A percentile compares a stretch with the other conserved stretches of the same genome.
Conservation (phyloP, 1,284 basidiomycete species). For the Farysia itapuensis region DNA sequence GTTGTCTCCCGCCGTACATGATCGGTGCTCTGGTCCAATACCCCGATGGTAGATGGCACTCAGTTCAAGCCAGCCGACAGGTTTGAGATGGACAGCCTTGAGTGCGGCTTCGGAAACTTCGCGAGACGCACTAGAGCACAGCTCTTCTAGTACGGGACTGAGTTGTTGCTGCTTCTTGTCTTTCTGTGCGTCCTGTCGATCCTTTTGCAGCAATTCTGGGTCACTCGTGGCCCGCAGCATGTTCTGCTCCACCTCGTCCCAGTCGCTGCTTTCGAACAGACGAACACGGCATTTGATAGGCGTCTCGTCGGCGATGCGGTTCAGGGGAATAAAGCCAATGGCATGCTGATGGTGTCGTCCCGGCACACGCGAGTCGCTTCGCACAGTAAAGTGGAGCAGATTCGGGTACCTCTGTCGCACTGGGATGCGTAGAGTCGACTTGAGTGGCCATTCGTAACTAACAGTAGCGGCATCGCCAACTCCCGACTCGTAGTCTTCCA, state of each 20-base stretch:
- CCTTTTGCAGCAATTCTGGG: conserved; percentile 15
- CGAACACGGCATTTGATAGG: conserved; percentile 21
- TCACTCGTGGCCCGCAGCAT: conserved; percentile 32
- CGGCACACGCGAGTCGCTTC: conserved; percentile 42
- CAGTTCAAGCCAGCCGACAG: conserved; percentile 47
- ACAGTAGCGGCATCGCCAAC: conserved; percentile 22
- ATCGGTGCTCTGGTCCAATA: conserved; percentile 37
- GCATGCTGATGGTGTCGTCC: conserved; percentile 40
- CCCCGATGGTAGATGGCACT: conserved; percentile 44
- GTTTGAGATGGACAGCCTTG: conserved; percentile 10
- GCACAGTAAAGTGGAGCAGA: conserved; percentile 36
- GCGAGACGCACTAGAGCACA: conserved; percentile 17
- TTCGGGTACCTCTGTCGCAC: conserved; percentile 37
- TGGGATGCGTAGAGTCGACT: conserved; percentile 24
- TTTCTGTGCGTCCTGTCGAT: not conserved
- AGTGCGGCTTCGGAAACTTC: conserved; percentile 15
- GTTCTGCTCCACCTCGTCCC: conserved; percentile 42
- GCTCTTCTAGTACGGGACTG: conserved; percentile 37
- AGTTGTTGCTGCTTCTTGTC: conserved; percentile 6
- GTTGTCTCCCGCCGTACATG: conserved; percentile 37
- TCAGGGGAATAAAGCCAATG: conserved; percentile 38
- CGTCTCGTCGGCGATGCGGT: conserved; percentile 38
- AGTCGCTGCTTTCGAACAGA: conserved; percentile 35
- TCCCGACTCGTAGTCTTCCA: conserved; percentile 26
- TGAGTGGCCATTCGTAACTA: conserved; percentile 34